A percentile compares a stretch with the other conserved stretches of the same genome.
Evolutionary conservation across 805 yeast species (phyloP).

Genomic region (Candida nemodendra): DNA sequence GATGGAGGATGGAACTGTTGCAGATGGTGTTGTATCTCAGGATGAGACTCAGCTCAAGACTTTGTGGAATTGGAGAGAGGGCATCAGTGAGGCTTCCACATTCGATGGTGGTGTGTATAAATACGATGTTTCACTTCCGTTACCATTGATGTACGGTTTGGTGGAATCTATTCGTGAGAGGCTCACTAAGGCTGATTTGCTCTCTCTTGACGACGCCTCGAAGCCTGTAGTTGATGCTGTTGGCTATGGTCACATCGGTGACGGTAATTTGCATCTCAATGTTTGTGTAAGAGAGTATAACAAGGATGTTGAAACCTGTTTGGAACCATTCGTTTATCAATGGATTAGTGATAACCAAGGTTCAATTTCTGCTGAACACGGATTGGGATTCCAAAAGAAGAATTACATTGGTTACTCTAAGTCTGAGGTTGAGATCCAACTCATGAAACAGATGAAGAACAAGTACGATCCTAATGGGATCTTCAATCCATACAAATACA

Average conservation of each 20-base stretch:
- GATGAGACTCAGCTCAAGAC: constrained; percentile 83
- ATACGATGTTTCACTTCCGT: constrained; percentile 92
- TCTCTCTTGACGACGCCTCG: constrained; percentile 60
- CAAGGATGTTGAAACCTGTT: constrained; percentile 70
- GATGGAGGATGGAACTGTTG: constrained; percentile 80
- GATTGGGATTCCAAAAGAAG: constrained; percentile 94
- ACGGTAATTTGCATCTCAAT: constrained; percentile 92
- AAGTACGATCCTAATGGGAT: constrained; percentile 89
- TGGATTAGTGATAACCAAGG: constrained; percentile 76
- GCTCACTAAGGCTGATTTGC: constrained; percentile 53
- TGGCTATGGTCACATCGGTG: constrained; percentile 99
- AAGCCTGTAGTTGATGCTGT: constrained; percentile 82
- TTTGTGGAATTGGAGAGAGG: constrained; percentile 96
- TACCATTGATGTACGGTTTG: constrained; percentile 73
- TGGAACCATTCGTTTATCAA: constrained; percentile 95
- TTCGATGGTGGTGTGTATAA: constrained; percentile 93
- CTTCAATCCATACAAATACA: constrained; percentile 91
- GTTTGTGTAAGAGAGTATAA: constrained; percentile 84
- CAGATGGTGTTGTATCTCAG: constrained; percentile 96
- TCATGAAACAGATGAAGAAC: constrained; percentile 78
- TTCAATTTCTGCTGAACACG: constrained; percentile 96
- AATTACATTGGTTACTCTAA: constrained; percentile 86
- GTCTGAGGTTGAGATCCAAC: constrained; percentile 60
- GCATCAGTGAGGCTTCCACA: constrained; percentile 85
- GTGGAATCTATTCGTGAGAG: constrained; percentile 74